Conservation (phyloP, 768 basidiomycete genomes). For the Podaxis rugospora region DNA sequence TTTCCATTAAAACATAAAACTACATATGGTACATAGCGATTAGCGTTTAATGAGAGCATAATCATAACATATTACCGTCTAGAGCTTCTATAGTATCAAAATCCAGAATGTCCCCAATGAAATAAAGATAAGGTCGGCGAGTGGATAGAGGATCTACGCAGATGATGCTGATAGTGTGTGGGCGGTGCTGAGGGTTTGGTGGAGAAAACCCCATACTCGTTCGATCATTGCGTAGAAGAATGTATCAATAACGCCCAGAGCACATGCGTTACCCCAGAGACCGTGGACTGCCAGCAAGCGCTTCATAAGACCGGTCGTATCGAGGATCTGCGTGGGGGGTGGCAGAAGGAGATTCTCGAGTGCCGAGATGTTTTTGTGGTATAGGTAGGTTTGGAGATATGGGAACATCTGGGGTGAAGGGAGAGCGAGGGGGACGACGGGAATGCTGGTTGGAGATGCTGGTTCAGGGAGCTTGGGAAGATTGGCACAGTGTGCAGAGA, state of each 20-base stretch:
- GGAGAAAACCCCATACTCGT: conserved; percentile 44
- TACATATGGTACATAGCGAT: conserved; percentile 1
- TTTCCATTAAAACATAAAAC: background rate
- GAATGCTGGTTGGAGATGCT: conserved; percentile 40
- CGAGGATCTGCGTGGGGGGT: conserved; percentile 17
- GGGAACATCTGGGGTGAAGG: conserved; percentile 62
- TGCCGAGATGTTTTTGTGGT: conserved; percentile 49
- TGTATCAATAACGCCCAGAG: conserved; percentile 61
- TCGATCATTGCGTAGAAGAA: conserved; percentile 66
- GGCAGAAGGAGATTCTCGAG: conserved; percentile 52
- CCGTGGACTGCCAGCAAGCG: conserved; percentile 50
- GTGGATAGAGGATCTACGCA: background rate
- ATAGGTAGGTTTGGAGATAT: conserved; percentile 58
- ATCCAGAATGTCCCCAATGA: background rate
- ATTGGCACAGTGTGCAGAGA: conserved; percentile 65
- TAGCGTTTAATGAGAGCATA: conserved; percentile 1
- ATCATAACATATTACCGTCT: conserved; percentile 2
- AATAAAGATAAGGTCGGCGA: background rate
- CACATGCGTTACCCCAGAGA: conserved; percentile 68
- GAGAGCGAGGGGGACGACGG: conserved; percentile 59
- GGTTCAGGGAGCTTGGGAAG: conserved; percentile 48
- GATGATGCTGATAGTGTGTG: background rate
- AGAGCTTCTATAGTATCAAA: conserved; percentile 1
- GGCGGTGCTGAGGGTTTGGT: conserved; percentile 30
- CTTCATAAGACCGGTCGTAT: conserved; percentile 30